Evolutionary conservation across 345 rosid genomes (phyloP).

Genomic region (Sonneratia caseolaris): DNA sequence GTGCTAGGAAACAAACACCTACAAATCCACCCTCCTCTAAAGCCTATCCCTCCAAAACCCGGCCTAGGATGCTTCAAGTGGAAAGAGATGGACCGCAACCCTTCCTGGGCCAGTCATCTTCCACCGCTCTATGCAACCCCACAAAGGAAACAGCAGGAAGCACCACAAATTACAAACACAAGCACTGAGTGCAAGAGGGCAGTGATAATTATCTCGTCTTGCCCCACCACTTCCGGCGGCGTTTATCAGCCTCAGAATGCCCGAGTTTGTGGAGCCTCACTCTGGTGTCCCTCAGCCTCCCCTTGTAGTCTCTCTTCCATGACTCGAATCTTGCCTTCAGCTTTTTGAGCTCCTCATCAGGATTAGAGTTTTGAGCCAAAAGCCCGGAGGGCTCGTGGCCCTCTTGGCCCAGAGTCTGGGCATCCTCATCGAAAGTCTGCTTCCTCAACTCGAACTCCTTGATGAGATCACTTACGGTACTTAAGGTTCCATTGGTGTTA

Average conservation of each 20-base stretch:
- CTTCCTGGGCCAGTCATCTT: conserved; percentile 2
- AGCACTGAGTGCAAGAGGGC: background rate
- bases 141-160: background rate
- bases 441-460: conserved; percentile 72
- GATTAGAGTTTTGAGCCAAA: conserved; percentile 25
- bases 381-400: conserved; percentile 17
- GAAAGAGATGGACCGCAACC: background rate
- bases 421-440: conserved; percentile 61
- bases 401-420: conserved; percentile 38
- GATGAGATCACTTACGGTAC: conserved; percentile 40
- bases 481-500: conserved; percentile 44
- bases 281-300: conserved; percentile 56
- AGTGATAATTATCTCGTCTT: conserved; percentile 25
- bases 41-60: background rate
- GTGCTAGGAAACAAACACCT: background rate
- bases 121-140: conserved; percentile 3
- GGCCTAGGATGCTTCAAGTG: background rate
- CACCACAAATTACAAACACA: background rate
- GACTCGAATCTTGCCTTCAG: conserved; percentile 55
- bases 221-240: conserved; percentile 85
- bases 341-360: conserved; percentile 55
- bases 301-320: conserved; percentile 89
- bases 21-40: background rate
- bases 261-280: conserved; percentile 52
- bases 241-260: conserved; percentile 37